A percentile compares a stretch with the other conserved stretches of the same genome.
Conservation (phyloP, 2,329 filamentous ascomycete genomes). For the Zasmidium cellare region DNA sequence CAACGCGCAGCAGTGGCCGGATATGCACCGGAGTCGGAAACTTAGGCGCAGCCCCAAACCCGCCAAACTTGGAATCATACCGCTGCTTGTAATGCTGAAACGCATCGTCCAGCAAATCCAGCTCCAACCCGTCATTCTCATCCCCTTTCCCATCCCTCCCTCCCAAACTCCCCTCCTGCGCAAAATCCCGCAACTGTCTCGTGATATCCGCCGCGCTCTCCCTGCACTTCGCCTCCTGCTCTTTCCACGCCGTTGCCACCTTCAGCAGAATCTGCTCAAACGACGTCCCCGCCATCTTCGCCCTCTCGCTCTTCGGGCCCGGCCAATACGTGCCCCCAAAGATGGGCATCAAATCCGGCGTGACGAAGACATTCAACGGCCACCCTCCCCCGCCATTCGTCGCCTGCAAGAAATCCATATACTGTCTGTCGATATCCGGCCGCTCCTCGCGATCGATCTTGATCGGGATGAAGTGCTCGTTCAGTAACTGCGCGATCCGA, state of each 20-base stretch:
- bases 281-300: conserved; percentile 60
- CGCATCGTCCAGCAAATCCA: conserved; percentile 90
- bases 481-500: conserved; percentile 78
- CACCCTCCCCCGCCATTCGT: conserved; percentile 88
- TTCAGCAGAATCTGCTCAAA: conserved; percentile 84
- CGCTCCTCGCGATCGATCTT: conserved; percentile 92
- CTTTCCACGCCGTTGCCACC: conserved; percentile 71
- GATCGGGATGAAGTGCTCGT: conserved; percentile 84
- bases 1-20: conserved; percentile 74
- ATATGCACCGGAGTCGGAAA: conserved; percentile 88
- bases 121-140: conserved; percentile 70
- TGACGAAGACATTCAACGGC: conserved; percentile 96
- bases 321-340: conserved; percentile 98
- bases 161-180: conserved; percentile 75
- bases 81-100: conserved; percentile 76
- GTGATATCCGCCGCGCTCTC: conserved; percentile 82
- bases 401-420: conserved; percentile 97
- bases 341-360: conserved; percentile 86
- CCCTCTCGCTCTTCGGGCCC: conserved; percentile 64
- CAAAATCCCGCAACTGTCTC: conserved; percentile 78
- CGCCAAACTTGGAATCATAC: conserved; percentile 77
- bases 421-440: conserved; percentile 90
- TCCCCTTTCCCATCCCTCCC: conserved; percentile 28
- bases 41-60: conserved; percentile 76
- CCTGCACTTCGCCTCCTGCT: conserved; percentile 79